These are phyloP conservation scores for Cystobasidium pallidum DNA, from an alignment of 1,284 basidiomycete species.

Conservation along the genomic window DNA sequence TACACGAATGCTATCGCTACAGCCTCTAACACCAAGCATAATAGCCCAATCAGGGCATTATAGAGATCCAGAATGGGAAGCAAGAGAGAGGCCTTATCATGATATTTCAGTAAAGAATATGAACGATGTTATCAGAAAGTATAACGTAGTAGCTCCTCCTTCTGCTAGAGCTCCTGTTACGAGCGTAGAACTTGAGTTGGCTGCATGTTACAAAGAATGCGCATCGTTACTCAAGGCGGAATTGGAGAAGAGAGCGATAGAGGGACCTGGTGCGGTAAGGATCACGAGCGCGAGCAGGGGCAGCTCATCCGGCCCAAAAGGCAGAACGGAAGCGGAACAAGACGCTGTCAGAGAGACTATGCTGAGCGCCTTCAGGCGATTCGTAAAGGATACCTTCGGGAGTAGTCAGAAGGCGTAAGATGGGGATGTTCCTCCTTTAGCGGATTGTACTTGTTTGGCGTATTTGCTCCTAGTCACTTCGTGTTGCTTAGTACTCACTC, in stretches of 20 bases:
- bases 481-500: too few species aligned
- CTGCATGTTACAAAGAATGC: constrained; percentile 63
- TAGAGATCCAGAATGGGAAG: constrained; percentile 75
- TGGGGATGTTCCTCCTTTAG: too few species aligned
- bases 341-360: constrained; percentile 49
- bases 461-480: too few species aligned
- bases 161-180: constrained; percentile 14
- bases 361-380: constrained; percentile 49
- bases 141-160: constrained; percentile 75
- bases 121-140: constrained; percentile 73
- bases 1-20: constrained; percentile 64
- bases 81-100: constrained; percentile 71
- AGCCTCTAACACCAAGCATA: constrained; percentile 58
- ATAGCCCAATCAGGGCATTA: constrained; percentile 59
- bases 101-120: constrained; percentile 69
- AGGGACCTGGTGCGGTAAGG: constrained; percentile 9
- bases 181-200: constrained; percentile 30
- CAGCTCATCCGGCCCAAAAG: constrained; percentile 25
- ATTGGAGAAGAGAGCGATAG: constrained; percentile 60
- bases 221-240: constrained; percentile 60
- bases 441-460: background rate
- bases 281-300: background rate
- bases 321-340: constrained; percentile 45
- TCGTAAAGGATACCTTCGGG: constrained; percentile 45
- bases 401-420: background rate